Base-by-base conservation (phyloP, 331 rosid genomes). In the Acacia concinna region DNA sequence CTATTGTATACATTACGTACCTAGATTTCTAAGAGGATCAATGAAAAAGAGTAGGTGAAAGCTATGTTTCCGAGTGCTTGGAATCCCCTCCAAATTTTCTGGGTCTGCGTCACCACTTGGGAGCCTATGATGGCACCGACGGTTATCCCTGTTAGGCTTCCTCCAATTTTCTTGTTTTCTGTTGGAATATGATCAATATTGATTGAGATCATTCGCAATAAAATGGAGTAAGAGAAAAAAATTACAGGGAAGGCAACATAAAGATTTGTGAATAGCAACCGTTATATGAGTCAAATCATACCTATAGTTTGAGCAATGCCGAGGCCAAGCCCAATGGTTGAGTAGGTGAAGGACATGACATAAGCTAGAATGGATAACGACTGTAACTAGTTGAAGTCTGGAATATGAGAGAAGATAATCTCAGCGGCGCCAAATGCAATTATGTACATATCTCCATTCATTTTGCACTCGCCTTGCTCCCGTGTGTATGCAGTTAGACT, bases 331-430 rank as follows among this genome's bases (percentile, higher is more conserved):
- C 98, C 98, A 73, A 95, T 92, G 1, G 71, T 40, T 2, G 98
- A 92, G 87, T 95, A 95, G 31, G 93, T 86, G 85, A 95, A 90
- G 73, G 98, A 92, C 98, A 95, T 95, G 54, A 86, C 92, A 52
- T 97, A 93, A 31, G 98, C 98, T 3, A 95, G 77, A 76, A 78
- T 21, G 72, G 97, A 95, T 77, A 95, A 91, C 98, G 97, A 91
- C 97, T 91, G 91, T 40, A 95, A 62, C 68, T 91, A 87, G 88
- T 95, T 89, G 44, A 95, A 91, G 79, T 95, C 86, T 6, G 95
- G 97, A 68, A 95, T 92, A 68, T 95, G 98, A 8, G 97, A 95
- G 49, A 92, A 82, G 8, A 95, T 40, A 25, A 92, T 91, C 67
- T 92, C 88, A 10, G 40, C 44, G 37, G 88, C 9, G 3, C 97